These are phyloP conservation scores for Hypoxylon subgilvum DNA, from an alignment of 495 filamentous ascomycete genomes.

Conservation along the genomic window DNA sequence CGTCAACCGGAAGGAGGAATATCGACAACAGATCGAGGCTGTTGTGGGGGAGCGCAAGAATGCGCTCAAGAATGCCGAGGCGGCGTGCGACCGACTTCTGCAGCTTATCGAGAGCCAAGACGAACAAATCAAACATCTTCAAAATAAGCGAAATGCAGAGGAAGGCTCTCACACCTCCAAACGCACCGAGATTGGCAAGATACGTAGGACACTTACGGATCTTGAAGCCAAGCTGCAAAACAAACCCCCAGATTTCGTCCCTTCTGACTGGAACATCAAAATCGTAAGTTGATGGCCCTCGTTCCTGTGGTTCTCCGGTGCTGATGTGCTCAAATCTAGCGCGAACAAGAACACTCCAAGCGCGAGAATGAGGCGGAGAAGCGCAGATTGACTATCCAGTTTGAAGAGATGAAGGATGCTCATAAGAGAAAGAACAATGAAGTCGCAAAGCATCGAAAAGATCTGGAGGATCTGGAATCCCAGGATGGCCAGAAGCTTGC, in stretches of 20 bases:
- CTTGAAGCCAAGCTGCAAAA: constrained; percentile 53
- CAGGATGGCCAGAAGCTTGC: constrained; percentile 75
- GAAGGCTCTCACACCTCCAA: constrained; percentile 54
- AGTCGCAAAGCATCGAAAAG: constrained; percentile 45
- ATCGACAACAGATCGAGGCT: constrained; percentile 53
- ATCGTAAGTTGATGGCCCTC: constrained; percentile 54
- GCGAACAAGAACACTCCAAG: constrained; percentile 53
- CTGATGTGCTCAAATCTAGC: constrained; percentile 36
- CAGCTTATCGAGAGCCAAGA: constrained; percentile 60
- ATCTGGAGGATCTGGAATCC: constrained; percentile 70
- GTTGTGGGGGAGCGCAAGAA: constrained; percentile 60
- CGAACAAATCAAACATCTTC: constrained; percentile 60
- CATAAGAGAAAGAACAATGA: constrained; percentile 33
- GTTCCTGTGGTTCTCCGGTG: not conserved
- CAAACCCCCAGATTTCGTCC: constrained; percentile 55
- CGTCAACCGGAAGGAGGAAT: constrained; percentile 69
- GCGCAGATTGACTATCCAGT: constrained; percentile 43
- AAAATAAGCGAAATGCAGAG: constrained; percentile 64
- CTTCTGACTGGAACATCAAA: constrained; percentile 58
- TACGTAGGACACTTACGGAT: constrained; percentile 50
- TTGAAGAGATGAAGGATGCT: constrained; percentile 34
- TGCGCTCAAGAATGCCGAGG: constrained; percentile 58
- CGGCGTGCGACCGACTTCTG: constrained; percentile 55
- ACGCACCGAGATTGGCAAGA: constrained; percentile 56
- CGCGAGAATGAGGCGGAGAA: constrained; percentile 53